phyloP scores from a whole-genome alignment of 225 moss, liverwort and hornwort genomes.

The Climacium dendroides region DNA sequence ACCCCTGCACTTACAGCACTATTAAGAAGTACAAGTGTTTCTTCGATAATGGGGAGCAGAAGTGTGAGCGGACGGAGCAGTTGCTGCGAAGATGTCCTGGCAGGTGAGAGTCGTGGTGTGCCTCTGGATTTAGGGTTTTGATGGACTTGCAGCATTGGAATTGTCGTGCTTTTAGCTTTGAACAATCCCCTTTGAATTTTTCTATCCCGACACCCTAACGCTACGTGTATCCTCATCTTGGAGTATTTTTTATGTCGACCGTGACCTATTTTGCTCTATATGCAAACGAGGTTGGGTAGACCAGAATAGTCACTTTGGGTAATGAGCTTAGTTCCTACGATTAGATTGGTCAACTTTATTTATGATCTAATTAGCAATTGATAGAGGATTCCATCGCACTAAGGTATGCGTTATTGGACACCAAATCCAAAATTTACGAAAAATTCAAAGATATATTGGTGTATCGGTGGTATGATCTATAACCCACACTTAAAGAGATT shows the following conservation, averaged over 20 bases:
- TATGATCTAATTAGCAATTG: neutral
- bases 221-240: neutral
- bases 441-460: neutral
- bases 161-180: neutral
- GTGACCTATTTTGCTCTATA: neutral
- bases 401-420: neutral
- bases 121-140: neutral
- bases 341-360: neutral
- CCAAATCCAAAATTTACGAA: neutral
- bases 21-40: conserved; percentile 60
- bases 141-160: neutral
- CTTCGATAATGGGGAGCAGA: conserved; percentile 33
- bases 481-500: neutral
- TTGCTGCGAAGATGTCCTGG: conserved; percentile 56
- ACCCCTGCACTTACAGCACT: conserved; percentile 53
- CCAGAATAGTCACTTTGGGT: neutral
- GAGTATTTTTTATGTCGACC: neutral
- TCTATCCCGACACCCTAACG: neutral
- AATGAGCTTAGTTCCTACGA: neutral
- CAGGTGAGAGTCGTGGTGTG: conserved; percentile 16
- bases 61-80: conserved; percentile 60
- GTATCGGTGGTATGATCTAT: neutral
- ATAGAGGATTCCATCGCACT: neutral
- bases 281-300: neutral
- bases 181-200: neutral